Conservation (phyloP, 2,329 filamentous ascomycete species). For the Aspergillus sp. region DNA sequence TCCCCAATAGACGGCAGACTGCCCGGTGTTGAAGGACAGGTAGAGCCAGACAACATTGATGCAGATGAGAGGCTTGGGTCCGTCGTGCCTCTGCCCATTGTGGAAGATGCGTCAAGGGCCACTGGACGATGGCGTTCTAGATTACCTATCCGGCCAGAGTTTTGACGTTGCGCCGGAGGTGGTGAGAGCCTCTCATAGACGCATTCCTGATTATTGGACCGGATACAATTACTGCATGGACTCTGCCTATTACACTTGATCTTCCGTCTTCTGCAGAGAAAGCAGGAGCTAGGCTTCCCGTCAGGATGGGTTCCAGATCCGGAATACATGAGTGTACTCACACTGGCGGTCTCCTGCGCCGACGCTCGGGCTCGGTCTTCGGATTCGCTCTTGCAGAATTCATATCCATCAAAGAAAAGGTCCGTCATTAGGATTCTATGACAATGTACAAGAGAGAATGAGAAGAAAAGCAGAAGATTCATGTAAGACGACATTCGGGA, state of each 20-base stretch:
- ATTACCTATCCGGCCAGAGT: background rate
- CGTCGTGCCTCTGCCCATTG: slow-evolving; percentile 6
- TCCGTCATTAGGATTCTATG: background rate
- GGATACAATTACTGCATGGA: slow-evolving; percentile 61
- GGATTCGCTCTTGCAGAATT: background rate
- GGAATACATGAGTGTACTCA: slow-evolving; percentile 24
- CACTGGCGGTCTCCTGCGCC: slow-evolving; percentile 45
- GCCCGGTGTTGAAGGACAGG: slow-evolving; percentile 19
- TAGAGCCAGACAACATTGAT: slow-evolving; percentile 9
- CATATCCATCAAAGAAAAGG: background rate
- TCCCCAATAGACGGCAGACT: slow-evolving; percentile 27
- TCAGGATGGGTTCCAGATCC: slow-evolving; percentile 7
- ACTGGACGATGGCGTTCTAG: background rate
- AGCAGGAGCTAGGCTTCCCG: slow-evolving; percentile 47
- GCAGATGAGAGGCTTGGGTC: slow-evolving; percentile 8
- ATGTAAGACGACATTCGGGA: slow-evolving; percentile 5
- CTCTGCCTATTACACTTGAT: slow-evolving; percentile 59
- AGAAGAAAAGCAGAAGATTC: background rate
- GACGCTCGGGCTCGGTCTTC: slow-evolving; percentile 30
- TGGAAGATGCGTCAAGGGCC: background rate
- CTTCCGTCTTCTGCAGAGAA: slow-evolving; percentile 59
- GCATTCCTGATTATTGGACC: slow-evolving; percentile 28
- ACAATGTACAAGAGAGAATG: background rate
- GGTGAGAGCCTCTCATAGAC: slow-evolving; percentile 13
- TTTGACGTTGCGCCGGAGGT: slow-evolving; percentile 6